Conservation (phyloP, 441 rosid genomes). For the Omphalea diandra region DNA sequence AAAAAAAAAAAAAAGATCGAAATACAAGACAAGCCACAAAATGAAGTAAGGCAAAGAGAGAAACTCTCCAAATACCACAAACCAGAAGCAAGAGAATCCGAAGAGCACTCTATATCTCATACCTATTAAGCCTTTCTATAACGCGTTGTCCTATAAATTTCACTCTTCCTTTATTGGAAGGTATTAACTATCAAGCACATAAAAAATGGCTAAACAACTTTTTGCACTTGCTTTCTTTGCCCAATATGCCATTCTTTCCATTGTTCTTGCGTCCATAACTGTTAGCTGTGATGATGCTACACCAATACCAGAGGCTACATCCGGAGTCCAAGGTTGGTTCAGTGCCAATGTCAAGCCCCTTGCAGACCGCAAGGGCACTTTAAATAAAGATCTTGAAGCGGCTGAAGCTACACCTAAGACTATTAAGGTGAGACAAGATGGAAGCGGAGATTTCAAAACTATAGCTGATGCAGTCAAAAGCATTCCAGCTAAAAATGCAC, state of each 20-base stretch:
- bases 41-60: background rate
- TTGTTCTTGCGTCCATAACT: background rate
- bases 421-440: slow-evolving; percentile 38
- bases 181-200: no score
- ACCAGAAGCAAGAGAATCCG: background rate
- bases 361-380: slow-evolving; percentile 13
- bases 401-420: slow-evolving; percentile 30
- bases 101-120: background rate
- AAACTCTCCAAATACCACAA: background rate
- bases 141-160: no score
- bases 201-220: background rate
- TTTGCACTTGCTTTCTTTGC: background rate
- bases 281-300: background rate
- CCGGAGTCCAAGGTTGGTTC: background rate
- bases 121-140: no score
- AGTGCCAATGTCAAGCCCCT: slow-evolving; percentile 11
- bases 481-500: slow-evolving; percentile 36
- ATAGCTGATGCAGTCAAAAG: slow-evolving; percentile 36
- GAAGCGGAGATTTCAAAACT: slow-evolving; percentile 36
- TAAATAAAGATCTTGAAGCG: slow-evolving; percentile 33
- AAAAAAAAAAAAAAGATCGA: no score
- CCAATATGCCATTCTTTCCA: background rate
- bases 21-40: no score
- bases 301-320: background rate
- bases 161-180: no score